Evolutionary conservation across 148 eudicot species (phyloP).

Genomic region (Linanthus parryae): DNA sequence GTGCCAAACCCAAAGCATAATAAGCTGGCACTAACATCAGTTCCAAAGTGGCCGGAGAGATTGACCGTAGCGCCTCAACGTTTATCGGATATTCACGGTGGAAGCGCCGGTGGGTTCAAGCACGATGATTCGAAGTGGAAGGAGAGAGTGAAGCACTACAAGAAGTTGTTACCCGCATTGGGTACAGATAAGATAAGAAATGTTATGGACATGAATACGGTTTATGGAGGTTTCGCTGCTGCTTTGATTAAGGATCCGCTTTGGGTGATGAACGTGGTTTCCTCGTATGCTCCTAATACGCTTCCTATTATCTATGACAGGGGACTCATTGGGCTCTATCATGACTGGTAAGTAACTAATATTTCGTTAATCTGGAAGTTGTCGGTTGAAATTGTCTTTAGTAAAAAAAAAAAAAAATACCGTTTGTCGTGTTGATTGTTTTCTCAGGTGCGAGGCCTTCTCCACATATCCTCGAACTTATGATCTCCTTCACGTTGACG

Average conservation of each 20-base stretch:
- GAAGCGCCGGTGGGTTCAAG: constrained; percentile 56
- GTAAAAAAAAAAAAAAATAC: too few species aligned
- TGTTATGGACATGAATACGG: constrained; percentile 91
- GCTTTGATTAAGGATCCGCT: constrained; percentile 53
- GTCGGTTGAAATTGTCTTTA: too few species aligned
- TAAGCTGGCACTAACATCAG: constrained; percentile 37
- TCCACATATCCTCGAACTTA: constrained; percentile 93
- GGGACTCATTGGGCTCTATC: constrained; percentile 77
- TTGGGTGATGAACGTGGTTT: constrained; percentile 94
- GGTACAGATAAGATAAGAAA: constrained; percentile 78
- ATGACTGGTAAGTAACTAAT: constrained; percentile 79
- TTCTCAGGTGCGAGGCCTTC: constrained; percentile 83
- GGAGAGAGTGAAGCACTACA: constrained; percentile 61
- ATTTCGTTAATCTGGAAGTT: too few species aligned
- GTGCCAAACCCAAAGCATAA: constrained; percentile 48
- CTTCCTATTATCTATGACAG: constrained; percentile 73
- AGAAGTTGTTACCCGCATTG: constrained; percentile 59
- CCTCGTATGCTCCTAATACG: constrained; percentile 59
- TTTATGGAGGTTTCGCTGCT: constrained; percentile 85
- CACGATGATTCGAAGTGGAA: constrained; percentile 73
- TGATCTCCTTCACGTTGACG: constrained; percentile 80
- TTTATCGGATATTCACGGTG: constrained; percentile 44
- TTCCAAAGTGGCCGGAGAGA: constrained; percentile 73
- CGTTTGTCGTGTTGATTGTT: too few species aligned
- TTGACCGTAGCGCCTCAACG: constrained; percentile 63